Evolutionary conservation across 306 rosid species (phyloP).

Genomic region (Trifolium pratense): DNA sequence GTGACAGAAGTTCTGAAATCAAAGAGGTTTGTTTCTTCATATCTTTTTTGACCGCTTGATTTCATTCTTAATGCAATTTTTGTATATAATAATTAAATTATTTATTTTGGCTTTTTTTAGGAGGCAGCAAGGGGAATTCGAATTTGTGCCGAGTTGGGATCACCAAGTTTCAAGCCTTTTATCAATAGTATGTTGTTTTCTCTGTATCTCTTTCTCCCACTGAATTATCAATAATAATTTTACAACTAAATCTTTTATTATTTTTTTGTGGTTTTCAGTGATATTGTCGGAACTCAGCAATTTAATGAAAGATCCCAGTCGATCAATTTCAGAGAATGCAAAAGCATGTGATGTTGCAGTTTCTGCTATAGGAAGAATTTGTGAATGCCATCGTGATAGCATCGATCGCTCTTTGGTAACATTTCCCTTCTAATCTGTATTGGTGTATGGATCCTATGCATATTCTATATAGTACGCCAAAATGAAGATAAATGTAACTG

Average conservation of each 20-base stretch:
- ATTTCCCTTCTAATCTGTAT: constrained; percentile 17
- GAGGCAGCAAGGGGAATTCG: constrained; percentile 52
- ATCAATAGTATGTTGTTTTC: constrained; percentile 41
- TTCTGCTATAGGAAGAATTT: constrained; percentile 59
- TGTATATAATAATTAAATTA: background rate
- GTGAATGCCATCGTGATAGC: constrained; percentile 48
- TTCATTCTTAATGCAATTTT: constrained; percentile 10
- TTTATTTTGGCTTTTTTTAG: constrained; percentile 37
- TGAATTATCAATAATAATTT: constrained; percentile 18
- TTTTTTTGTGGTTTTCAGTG: constrained; percentile 34
- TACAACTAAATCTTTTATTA: constrained; percentile 3
- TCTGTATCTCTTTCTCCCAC: background rate
- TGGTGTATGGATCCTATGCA: background rate
- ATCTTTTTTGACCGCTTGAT: constrained; percentile 4
- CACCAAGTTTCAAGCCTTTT: constrained; percentile 47
- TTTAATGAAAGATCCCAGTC: constrained; percentile 38
- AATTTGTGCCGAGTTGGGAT: constrained; percentile 52
- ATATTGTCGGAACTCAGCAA: constrained; percentile 39
- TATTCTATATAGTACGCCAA: background rate
- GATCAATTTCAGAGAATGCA: constrained; percentile 31
- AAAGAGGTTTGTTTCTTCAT: constrained; percentile 50
- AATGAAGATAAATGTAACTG: background rate
- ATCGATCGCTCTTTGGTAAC: constrained; percentile 49
- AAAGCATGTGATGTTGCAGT: constrained; percentile 49
- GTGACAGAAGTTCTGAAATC: constrained; percentile 42